Evolutionary conservation across 164 flowering plant species (phyloP), one percentile per base, ranked within the genome.

Genomic region (Paratinospora sagittata): DNA sequence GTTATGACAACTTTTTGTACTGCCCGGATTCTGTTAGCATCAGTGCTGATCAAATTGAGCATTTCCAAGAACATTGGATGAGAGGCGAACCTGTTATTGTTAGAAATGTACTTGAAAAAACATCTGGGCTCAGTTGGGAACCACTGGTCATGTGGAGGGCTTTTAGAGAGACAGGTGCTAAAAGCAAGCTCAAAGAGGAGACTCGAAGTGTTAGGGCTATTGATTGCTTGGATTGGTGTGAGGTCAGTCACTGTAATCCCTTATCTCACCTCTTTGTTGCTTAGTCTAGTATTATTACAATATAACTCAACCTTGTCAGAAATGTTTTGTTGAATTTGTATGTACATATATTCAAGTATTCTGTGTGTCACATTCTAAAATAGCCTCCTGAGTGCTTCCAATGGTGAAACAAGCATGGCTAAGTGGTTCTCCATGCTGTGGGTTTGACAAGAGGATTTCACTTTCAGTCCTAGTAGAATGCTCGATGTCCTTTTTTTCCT

Each of bases 111-210:
- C 84, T 80, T 65, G 83, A 81, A 55, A 85, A 71, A 63, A 72
- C 87, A 36, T 78, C 86, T 65, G 91, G 91, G 63, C 87, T 92
- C 61, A 88, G 94, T 78, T 92, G 97, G 97, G 97, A 92, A 55
- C 97, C 97, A 21, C 83, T 87, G 90, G 96, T 92, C 69, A 90
- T 92, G 94, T 84, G 88, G 85, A 78, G 96, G 75, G 92, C 94
- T 70, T 84, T 85, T 37, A 78, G 78, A 72, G 82, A 77, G 70
- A 72, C 68, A 33, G 82, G 82, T 68, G 84, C 85, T 49, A 79
- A 74, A 72, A 66, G 69, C 55, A 79, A 80, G 67, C 65, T 78
- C 63, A 77, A 81, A 63, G 82, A 83, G 71, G 86, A 84, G 39
- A 78, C 78, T 66, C 70, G 65, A n/a, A 75, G 74, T 65, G 91